A percentile compares a stretch with the other conserved stretches of the same genome.
These are phyloP conservation scores for Closterium sp. DNA, from an alignment of 139 green algal genomes.

Conservation along the genomic window DNA sequence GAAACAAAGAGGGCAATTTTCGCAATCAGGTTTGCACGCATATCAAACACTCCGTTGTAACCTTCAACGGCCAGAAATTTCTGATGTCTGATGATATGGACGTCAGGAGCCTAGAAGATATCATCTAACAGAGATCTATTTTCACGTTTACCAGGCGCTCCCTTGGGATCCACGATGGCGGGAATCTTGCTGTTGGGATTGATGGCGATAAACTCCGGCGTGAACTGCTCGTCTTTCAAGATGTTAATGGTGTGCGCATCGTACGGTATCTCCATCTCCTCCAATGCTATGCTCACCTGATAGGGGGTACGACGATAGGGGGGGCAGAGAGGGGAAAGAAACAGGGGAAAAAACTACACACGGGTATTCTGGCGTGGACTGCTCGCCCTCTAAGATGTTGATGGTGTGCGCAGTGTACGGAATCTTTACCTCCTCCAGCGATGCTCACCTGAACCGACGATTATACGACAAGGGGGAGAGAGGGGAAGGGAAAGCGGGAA, in stretches of 20 bases:
- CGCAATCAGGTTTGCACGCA: too few relatives aligned
- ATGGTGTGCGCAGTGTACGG: conserved; percentile 52
- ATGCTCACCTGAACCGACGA: background rate
- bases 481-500: too few relatives aligned
- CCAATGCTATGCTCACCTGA: conserved; percentile 33
- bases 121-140: too few relatives aligned
- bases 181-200: conserved; percentile 64
- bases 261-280: conserved; percentile 58
- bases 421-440: conserved; percentile 57
- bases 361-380: conserved; percentile 49
- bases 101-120: too few relatives aligned
- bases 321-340: too few relatives aligned
- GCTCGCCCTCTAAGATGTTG: conserved; percentile 49
- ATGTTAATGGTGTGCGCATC: conserved; percentile 55
- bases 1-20: background rate
- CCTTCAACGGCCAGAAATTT: too few relatives aligned
- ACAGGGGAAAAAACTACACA: too few relatives aligned
- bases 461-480: too few relatives aligned
- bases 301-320: background rate
- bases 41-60: too few relatives aligned
- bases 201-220: conserved; percentile 47
- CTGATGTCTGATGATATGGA: too few relatives aligned
- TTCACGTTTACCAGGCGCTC: background rate
- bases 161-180: conserved; percentile 46
- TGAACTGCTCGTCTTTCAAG: conserved; percentile 54